phyloP scores from a whole-genome alignment of 2,329 filamentous ascomycete genomes.

The Fusarium sublunatum region DNA sequence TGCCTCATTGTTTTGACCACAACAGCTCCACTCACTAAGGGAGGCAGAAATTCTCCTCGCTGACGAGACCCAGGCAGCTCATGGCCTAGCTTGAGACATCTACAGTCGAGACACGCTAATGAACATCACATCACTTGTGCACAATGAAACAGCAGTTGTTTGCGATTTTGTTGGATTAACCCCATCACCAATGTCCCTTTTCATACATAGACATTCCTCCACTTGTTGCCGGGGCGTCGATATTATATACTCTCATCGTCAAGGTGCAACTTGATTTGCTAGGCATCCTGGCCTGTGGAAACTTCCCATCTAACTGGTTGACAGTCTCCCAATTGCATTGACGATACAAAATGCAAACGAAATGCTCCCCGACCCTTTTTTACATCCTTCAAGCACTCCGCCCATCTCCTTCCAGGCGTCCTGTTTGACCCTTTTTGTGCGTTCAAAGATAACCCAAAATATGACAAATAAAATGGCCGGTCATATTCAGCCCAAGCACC shows the following conservation, averaged over 20 bases:
- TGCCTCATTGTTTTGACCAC: slow-evolving; percentile 18
- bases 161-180: slow-evolving; percentile 34
- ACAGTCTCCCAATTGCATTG: slow-evolving; percentile 26
- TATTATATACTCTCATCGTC: slow-evolving; percentile 44
- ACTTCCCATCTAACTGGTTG: slow-evolving; percentile 33
- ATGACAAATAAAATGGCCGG: slow-evolving; percentile 36
- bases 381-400: slow-evolving; percentile 36
- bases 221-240: slow-evolving; percentile 21
- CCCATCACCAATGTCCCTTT: slow-evolving; percentile 14
- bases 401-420: slow-evolving; percentile 25
- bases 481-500: slow-evolving; percentile 44
- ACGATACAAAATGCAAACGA: slow-evolving; percentile 21
- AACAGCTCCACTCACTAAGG: slow-evolving; percentile 24
- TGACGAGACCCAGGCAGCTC: neutral
- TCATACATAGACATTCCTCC: slow-evolving; percentile 16
- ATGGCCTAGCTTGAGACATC: neutral
- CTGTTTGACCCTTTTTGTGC: slow-evolving; percentile 38
- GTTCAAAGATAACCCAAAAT: slow-evolving; percentile 29
- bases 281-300: slow-evolving; percentile 39
- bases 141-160: slow-evolving; percentile 21
- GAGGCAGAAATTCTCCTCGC: slow-evolving; percentile 26
- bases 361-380: slow-evolving; percentile 43
- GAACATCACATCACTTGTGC: neutral
- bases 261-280: slow-evolving; percentile 40
- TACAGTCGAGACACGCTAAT: neutral